Conservation (phyloP, 192 early-diverging fungal genomes). For the Thamnidium elegans region DNA sequence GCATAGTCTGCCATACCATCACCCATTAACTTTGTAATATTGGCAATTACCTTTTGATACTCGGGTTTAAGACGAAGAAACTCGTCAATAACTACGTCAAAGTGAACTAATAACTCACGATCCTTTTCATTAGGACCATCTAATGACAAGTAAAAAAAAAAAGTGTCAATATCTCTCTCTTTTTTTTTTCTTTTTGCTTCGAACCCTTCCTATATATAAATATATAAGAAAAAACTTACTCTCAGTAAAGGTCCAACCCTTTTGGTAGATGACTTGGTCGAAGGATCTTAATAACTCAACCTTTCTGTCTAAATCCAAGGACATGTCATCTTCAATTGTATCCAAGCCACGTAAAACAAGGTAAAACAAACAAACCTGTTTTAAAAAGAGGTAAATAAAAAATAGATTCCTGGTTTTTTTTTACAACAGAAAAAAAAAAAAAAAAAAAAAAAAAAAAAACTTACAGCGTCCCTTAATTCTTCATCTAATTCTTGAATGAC, state of each 20-base stretch:
- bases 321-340: constrained; percentile 99
- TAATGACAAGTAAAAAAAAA: neutral
- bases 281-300: constrained; percentile 73
- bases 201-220: constrained; percentile 34
- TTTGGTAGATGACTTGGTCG: constrained; percentile 74
- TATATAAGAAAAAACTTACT: constrained; percentile 47
- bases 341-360: constrained; percentile 93
- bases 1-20: constrained; percentile 93
- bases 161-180: neutral
- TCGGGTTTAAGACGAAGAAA: constrained; percentile 75
- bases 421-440: neutral
- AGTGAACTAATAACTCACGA: constrained; percentile 83
- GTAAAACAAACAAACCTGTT: constrained; percentile 91
- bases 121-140: constrained; percentile 93
- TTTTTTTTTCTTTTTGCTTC: neutral
- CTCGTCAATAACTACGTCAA: constrained; percentile 86
- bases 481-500: constrained; percentile 89
- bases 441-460: constrained; percentile 16
- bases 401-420: neutral
- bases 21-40: constrained; percentile 92
- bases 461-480: constrained; percentile 70
- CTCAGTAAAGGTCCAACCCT: constrained; percentile 77
- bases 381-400: neutral
- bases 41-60: constrained; percentile 84
- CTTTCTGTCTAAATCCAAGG: constrained; percentile 75